Base-by-base conservation (phyloP, 257 asterid genomes). In the Jacaranda copaia region DNA sequence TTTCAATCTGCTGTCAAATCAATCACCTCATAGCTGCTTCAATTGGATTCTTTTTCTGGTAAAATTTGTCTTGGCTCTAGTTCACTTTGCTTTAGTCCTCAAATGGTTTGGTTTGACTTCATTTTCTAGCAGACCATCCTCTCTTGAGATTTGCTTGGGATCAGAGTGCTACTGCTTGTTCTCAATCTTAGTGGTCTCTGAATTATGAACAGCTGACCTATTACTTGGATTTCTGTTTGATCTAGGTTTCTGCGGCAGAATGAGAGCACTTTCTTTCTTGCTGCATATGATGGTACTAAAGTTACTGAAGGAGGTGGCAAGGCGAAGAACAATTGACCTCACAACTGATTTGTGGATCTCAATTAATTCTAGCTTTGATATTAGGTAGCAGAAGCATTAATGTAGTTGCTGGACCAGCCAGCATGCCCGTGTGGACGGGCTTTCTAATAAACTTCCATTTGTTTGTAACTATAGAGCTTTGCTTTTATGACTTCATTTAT, bases 161-260 rank as follows among this genome's bases (percentile, higher is more conserved):
- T 45, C 46, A 8, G 46, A 42, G 6, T 8, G 7, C 46, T 42
- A 42, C 46, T 42, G 32, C 32, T 42, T 42, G 46, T 42, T 42
- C 8, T 42, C 6, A 45, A 45, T 45, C 51, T 49, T 16, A 25
- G 32, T 25, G 32, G 32, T 25, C 32, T 25, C 32, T 20, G 72
- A 43, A 43, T 65, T 66, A 18, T 58, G 8, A 69, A 69, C 32
- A 61, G 11, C 51, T 67, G 72, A 67, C 25, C 51, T 53, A 46
- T 60, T 63, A n/a, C 43, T 48, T 4, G 60, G 63, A 52, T 82
- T 70, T 20, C 12, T 69, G 39, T 53, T 45, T 77, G 20, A 42
- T 84, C 68, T 75, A 89, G 94, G 87, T 89, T 81, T 81, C 63
- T 89, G 84, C 90, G 84, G 53, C 87, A 89, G 82, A 87, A 89